A percentile compares a stretch with the other conserved stretches of the same genome.
These are phyloP conservation scores for Trichoderma guizhouense DNA, from an alignment of 2,329 filamentous ascomycete species.

Conservation along the genomic window DNA sequence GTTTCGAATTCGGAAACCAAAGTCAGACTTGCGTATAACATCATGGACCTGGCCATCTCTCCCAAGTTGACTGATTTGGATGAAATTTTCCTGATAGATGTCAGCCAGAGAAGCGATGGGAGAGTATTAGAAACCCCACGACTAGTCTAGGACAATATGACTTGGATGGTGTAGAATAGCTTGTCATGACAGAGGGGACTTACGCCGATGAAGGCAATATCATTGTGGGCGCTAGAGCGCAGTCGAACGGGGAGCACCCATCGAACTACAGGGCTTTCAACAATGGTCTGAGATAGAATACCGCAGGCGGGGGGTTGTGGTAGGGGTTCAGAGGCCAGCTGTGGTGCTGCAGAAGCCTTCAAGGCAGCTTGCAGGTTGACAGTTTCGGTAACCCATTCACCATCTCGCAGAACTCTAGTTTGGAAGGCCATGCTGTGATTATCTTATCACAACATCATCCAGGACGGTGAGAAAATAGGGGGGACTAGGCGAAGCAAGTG, in stretches of 20 bases:
- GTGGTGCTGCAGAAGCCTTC: slow-evolving; percentile 35
- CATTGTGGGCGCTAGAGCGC: slow-evolving; percentile 65
- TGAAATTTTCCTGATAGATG: slow-evolving; percentile 61
- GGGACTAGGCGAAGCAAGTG: too few relatives aligned
- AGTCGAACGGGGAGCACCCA: slow-evolving; percentile 79
- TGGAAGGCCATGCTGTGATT: slow-evolving; percentile 45
- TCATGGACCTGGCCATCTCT: slow-evolving; percentile 68
- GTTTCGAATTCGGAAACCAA: slow-evolving; percentile 74
- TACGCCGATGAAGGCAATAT: slow-evolving; percentile 83
- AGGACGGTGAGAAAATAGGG: not conserved
- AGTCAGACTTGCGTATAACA: slow-evolving; percentile 74
- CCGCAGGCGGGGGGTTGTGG: slow-evolving; percentile 57
- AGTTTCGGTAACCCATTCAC: slow-evolving; percentile 56
- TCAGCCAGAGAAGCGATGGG: not conserved
- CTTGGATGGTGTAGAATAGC: not conserved
- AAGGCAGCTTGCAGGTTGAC: slow-evolving; percentile 44
- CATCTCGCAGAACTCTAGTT: slow-evolving; percentile 51
- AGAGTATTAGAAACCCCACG: not conserved
- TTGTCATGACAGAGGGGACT: slow-evolving; percentile 32
- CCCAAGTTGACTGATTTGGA: slow-evolving; percentile 75
- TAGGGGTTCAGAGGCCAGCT: slow-evolving; percentile 29
- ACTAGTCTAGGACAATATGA: not conserved
- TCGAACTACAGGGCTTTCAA: slow-evolving; percentile 71
- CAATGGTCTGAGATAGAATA: slow-evolving; percentile 72
- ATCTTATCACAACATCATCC: slow-evolving; percentile 25